Percentiles rank a stretch among this genome's conserved stretches.
Conservation (phyloP, 352 stramenopile species). For the Pythium folliculosum region DNA sequence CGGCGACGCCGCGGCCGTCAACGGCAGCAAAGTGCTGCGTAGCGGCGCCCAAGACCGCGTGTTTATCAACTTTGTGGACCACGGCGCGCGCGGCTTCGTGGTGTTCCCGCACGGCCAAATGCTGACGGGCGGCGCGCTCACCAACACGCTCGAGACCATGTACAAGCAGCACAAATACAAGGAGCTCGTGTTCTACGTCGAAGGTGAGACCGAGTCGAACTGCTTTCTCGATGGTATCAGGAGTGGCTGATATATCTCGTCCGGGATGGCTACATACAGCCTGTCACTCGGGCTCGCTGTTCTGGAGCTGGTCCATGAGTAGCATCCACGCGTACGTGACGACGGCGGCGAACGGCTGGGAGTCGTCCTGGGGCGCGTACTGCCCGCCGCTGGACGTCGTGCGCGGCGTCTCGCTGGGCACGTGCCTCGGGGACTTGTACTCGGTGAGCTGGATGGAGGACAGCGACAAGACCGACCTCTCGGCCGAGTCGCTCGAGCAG, state of each 20-base stretch:
- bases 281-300: constrained; percentile 92
- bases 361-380: constrained; percentile 90
- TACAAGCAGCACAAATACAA: constrained; percentile 84
- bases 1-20: constrained; percentile 55
- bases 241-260: no score
- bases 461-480: constrained; percentile 84
- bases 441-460: constrained; percentile 94
- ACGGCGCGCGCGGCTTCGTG: constrained; percentile 85
- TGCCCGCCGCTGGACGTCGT: constrained; percentile 82
- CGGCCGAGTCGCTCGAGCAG: constrained; percentile 69
- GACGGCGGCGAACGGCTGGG: constrained; percentile 85
- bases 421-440: constrained; percentile 90
- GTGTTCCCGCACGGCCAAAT: constrained; percentile 79
- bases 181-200: constrained; percentile 90
- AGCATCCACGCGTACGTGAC: constrained; percentile 87
- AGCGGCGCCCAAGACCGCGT: constrained; percentile 85
- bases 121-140: constrained; percentile 74
- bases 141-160: constrained; percentile 75
- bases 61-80: constrained; percentile 93
- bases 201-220: no score
- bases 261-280: constrained; percentile 28
- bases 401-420: constrained; percentile 64
- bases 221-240: no score
- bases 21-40: constrained; percentile 77
- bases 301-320: constrained; percentile 67